phyloP scores from a whole-genome alignment of 371 early-diverging fungal species.

The Parasitella parasitica region DNA sequence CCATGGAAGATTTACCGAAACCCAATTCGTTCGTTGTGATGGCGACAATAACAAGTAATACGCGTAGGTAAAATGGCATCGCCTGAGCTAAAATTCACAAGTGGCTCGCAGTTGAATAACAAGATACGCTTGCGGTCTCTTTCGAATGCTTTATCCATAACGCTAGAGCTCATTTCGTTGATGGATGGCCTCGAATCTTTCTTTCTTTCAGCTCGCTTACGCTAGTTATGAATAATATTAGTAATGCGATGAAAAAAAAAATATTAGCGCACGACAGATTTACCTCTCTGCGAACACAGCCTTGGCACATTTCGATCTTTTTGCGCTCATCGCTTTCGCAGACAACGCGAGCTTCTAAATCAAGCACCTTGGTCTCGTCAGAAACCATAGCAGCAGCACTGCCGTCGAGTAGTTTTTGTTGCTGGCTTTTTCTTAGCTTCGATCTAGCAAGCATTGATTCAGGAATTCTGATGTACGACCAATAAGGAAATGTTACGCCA shows the following conservation, averaged over 20 bases:
- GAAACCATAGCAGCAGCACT: conserved; percentile 15
- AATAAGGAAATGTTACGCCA: conserved; percentile 50
- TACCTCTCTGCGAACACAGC: conserved; percentile 84
- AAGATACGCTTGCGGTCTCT: conserved; percentile 56
- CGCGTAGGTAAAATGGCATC: conserved; percentile 85
- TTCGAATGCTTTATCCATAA: conserved; percentile 28
- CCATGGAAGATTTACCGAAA: conserved; percentile 54
- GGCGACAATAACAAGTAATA: conserved; percentile 94
- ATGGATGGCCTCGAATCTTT: conserved; percentile 12
- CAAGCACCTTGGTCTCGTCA: conserved; percentile 43
- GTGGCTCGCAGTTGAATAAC: conserved; percentile 80
- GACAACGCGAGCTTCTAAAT: conserved; percentile 75
- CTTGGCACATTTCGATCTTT: conserved; percentile 73
- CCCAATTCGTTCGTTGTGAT: conserved; percentile 88
- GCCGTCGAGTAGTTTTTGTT: conserved; percentile 13
- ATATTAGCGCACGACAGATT: conserved; percentile 4
- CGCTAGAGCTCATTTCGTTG: background rate
- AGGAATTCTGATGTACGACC: conserved; percentile 64
- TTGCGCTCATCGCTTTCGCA: conserved; percentile 81
- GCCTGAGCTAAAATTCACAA: conserved; percentile 82
- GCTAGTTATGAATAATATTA: conserved; percentile 13
- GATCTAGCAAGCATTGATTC: conserved; percentile 55
- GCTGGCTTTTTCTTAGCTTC: conserved; percentile 29
- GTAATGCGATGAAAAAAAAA: background rate
- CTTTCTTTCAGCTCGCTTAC: conserved; percentile 50